Evolutionary conservation across 2,329 filamentous ascomycete genomes (phyloP).

Genomic region (Hypoxylon sp.): DNA sequence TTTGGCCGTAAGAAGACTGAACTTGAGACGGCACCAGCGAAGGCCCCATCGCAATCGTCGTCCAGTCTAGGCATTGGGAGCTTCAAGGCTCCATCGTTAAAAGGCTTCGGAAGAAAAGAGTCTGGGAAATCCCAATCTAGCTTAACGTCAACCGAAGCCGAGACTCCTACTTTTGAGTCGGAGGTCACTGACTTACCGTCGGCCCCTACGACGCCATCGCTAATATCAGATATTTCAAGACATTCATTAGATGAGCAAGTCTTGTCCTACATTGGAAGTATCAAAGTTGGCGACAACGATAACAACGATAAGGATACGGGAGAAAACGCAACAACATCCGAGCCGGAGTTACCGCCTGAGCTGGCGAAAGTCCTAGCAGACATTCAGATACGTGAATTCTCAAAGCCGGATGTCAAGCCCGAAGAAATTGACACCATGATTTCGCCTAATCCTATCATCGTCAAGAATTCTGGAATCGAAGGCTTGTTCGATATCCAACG

Average conservation of each 20-base stretch:
- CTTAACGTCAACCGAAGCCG: background rate
- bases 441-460: conserved; percentile 54
- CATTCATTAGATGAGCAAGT: conserved; percentile 33
- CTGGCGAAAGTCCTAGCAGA: conserved; percentile 33
- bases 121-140: conserved; percentile 19
- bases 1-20: conserved; percentile 35
- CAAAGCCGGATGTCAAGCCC: conserved; percentile 11
- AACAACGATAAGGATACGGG: background rate
- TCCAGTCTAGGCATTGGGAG: conserved; percentile 27
- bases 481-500: conserved; percentile 58
- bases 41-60: conserved; percentile 2
- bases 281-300: conserved; percentile 5
- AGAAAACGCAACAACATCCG: background rate
- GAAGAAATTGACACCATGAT: conserved; percentile 49
- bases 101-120: conserved; percentile 29
- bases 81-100: conserved; percentile 39
- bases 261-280: conserved; percentile 33
- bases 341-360: conserved; percentile 24
- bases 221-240: conserved; percentile 15
- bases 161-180: conserved; percentile 8
- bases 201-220: conserved; percentile 20
- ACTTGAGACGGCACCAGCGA: conserved; percentile 16
- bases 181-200: conserved; percentile 8
- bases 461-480: conserved; percentile 45
- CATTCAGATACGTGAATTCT: conserved; percentile 29